A percentile compares a stretch with the other conserved stretches of the same genome.
These are phyloP conservation scores for Elsinoe fawcettii DNA, from an alignment of 2,329 filamentous ascomycete genomes.

Conservation along the genomic window DNA sequence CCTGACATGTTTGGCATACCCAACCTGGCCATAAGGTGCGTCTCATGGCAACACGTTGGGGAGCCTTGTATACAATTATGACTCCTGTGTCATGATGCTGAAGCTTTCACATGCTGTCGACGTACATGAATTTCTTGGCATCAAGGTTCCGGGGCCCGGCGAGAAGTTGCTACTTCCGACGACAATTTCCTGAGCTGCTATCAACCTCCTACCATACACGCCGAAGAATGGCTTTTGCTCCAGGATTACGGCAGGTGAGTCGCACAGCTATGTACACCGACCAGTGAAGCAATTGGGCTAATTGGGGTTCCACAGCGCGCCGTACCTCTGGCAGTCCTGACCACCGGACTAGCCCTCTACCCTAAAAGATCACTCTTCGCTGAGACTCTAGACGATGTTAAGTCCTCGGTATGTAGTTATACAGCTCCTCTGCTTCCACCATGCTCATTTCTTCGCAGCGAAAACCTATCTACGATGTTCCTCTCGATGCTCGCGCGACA, in stretches of 20 bases:
- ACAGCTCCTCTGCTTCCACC: slow-evolving; percentile 19
- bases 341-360: slow-evolving; percentile 40
- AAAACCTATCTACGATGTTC: slow-evolving; percentile 72
- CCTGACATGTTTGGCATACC: slow-evolving; percentile 56
- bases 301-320: slow-evolving; percentile 36
- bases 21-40: slow-evolving; percentile 42
- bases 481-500: slow-evolving; percentile 40
- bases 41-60: slow-evolving; percentile 24
- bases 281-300: not conserved
- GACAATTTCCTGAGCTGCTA: not conserved
- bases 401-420: slow-evolving; percentile 21
- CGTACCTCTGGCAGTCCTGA: slow-evolving; percentile 40
- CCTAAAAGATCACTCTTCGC: slow-evolving; percentile 42
- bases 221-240: slow-evolving; percentile 45
- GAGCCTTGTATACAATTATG: too few species aligned
- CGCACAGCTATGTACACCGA: not conserved
- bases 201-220: slow-evolving; percentile 14
- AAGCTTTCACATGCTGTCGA: not conserved
- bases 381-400: slow-evolving; percentile 35
- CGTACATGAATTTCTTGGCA: not conserved
- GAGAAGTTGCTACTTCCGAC: slow-evolving; percentile 3
- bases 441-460: slow-evolving; percentile 24
- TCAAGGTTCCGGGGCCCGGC: slow-evolving; percentile 3
- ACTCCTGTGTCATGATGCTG: not conserved
- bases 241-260: slow-evolving; percentile 46